These are phyloP conservation scores for Polygonum maritimum DNA, from an alignment of 148 eudicot species.

Conservation along the genomic window DNA sequence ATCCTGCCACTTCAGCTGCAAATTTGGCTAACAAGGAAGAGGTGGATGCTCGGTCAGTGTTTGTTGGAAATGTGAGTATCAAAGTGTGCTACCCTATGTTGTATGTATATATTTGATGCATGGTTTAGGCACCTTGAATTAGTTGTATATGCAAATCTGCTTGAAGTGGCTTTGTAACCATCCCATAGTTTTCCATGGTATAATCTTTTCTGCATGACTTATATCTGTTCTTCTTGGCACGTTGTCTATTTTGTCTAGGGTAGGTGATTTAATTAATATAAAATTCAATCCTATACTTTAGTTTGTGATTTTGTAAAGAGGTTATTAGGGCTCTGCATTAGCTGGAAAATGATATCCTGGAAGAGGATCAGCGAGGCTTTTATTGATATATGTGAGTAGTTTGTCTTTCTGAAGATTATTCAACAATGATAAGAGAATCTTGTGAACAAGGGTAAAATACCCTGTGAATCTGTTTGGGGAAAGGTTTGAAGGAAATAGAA, in stretches of 20 bases:
- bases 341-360: background rate
- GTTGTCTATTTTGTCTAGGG: background rate
- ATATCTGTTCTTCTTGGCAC: background rate
- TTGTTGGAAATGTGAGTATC: slow-evolving; percentile 13
- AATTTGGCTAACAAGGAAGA: slow-evolving; percentile 11
- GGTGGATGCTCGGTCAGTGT: slow-evolving; percentile 12
- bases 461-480: background rate
- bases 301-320: background rate
- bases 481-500: background rate
- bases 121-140: background rate
- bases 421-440: background rate
- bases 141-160: background rate
- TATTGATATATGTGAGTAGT: background rate
- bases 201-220: background rate
- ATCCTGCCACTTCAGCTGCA: slow-evolving; percentile 11
- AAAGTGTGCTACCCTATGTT: background rate
- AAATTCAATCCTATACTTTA: background rate
- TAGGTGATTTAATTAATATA: background rate
- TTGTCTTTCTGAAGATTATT: background rate
- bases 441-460: background rate
- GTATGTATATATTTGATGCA: background rate
- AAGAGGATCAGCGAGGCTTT: background rate
- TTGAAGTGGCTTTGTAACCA: background rate
- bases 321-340: background rate
- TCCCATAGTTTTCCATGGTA: background rate